These are phyloP conservation scores for Fomitopsis pulvina DNA, from an alignment of 768 basidiomycete species.

Conservation along the genomic window DNA sequence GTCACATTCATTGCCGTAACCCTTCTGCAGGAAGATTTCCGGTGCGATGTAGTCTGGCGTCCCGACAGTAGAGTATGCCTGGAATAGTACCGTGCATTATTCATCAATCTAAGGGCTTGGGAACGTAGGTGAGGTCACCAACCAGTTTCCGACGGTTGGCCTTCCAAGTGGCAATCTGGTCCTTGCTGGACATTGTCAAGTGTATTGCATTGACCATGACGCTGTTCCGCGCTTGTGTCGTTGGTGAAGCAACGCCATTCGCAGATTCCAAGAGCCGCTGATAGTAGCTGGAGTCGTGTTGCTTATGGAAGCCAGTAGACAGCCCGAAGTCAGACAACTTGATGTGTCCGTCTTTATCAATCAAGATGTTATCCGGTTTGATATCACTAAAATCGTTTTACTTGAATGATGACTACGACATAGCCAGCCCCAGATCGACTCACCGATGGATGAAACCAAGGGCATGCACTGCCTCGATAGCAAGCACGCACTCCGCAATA, in stretches of 20 bases:
- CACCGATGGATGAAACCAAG: constrained; percentile 97
- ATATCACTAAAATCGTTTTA: constrained; percentile 64
- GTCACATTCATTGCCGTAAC: constrained; percentile 98
- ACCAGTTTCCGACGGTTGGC: constrained; percentile 95
- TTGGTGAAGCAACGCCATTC: constrained; percentile 37
- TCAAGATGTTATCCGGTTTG: constrained; percentile 98
- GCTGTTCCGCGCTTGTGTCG: constrained; percentile 68
- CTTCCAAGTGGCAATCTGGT: constrained; percentile 97
- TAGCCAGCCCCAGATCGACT: constrained; percentile 19
- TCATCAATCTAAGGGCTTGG: neutral
- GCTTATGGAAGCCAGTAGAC: constrained; percentile 98
- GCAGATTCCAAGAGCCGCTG: constrained; percentile 76
- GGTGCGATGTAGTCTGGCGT: constrained; percentile 97
- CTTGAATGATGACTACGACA: constrained; percentile 2
- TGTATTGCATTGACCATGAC: constrained; percentile 98
- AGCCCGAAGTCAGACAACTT: constrained; percentile 98
- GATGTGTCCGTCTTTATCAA: constrained; percentile 95
- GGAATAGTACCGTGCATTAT: constrained; percentile 1
- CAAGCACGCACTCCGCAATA: constrained; percentile 96
- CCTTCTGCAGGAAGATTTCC: constrained; percentile 93
- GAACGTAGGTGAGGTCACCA: constrained; percentile 14
- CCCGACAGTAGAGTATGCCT: constrained; percentile 98
- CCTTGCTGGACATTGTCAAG: constrained; percentile 89
- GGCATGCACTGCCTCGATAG: constrained; percentile 95
- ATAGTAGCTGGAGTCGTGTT: constrained; percentile 95